Evolutionary conservation across 1,284 basidiomycete species (phyloP).

Genomic region (Xerocomus minutiporus): DNA sequence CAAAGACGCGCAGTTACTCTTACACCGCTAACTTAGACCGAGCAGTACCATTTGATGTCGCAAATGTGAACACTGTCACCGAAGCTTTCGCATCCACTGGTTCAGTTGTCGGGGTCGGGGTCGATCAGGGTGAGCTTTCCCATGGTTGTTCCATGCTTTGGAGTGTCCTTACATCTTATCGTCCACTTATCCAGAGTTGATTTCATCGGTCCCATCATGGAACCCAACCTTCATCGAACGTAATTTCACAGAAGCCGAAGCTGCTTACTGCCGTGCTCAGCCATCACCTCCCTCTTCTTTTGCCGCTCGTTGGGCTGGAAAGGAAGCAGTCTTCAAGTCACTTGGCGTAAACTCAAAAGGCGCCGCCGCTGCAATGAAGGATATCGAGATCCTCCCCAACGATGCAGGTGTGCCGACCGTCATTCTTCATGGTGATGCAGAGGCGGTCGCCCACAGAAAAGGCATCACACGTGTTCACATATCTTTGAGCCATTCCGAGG

Average conservation of each 20-base stretch:
- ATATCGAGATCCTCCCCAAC: conserved; percentile 90
- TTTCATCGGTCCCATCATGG: conserved; percentile 86
- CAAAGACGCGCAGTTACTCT: conserved; percentile 80
- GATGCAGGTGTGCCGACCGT: conserved; percentile 69
- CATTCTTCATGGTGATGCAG: conserved; percentile 78
- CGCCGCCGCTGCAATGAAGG: conserved; percentile 88
- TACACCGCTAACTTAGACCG: conserved; percentile 67
- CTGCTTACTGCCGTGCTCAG: conserved; percentile 83
- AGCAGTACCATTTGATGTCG: conserved; percentile 49
- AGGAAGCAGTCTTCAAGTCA: conserved; percentile 99
- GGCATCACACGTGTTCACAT: conserved; percentile 75
- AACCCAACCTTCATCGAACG: conserved; percentile 86
- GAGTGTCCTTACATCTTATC: conserved; percentile 7
- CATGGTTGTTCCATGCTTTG: conserved; percentile 3
- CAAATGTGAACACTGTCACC: conserved; percentile 65
- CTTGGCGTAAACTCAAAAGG: conserved; percentile 88
- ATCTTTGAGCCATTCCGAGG: conserved; percentile 90
- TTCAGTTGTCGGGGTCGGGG: conserved; percentile 70
- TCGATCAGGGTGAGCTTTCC: conserved; percentile 65
- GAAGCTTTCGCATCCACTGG: conserved; percentile 46
- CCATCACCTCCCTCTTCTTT: conserved; percentile 87
- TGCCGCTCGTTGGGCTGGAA: conserved; percentile 95
- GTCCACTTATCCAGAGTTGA: conserved; percentile 62
- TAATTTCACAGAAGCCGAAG: conserved; percentile 92
- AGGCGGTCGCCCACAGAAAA: conserved; percentile 67